Base-by-base conservation (phyloP, 139 green algal genomes). In the Picochlorum costavermella region DNA sequence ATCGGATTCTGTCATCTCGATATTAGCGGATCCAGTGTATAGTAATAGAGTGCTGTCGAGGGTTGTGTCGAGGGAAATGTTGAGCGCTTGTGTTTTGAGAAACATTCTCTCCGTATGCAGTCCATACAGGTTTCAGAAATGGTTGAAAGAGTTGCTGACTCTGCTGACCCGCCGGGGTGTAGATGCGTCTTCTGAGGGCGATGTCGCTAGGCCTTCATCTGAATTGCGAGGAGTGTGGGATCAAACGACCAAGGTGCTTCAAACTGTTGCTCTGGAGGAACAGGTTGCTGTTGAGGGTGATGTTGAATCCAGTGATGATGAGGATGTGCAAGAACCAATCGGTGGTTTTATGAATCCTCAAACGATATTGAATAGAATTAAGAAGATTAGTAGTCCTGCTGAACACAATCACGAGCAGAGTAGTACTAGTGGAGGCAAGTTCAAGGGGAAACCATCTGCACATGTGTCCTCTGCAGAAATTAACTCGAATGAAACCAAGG, bases 381-480 rank as follows among this genome's bases (percentile, higher is more conserved):
- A 1, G 46, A 23, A 11, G 20, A 28, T 53, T 9, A 28, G n/a
- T 11, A n/a, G n/a, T 14, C n/a, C 46, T 53, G 46, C 6, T 28
- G 16, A 23, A 53, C 12, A 53, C 16, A 53, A 28, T 53, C n/a
- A 2, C 20, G 9, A 26, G n/a, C 46, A 20, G 0, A 20, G n/a
- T 20, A 28, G 12, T 28, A 17, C 43, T 17, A 1, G 17, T 53
- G 16, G 46, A 25, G 46, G 46, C 46, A 23, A 53, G 46, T 28
- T 28, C n/a, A 53, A 23, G 16, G 46, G n/a, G 1, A 40, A 40
- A 40, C 33, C 33, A 0, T 40, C 33, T 40, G 58, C 64, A 50
- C 60, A 70, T 68, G 81, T 88, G 11, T 83, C 82, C 28, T 78
- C 75, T 5, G 80, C 76, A 0, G 81, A 88, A 46, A 72, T 86